A percentile compares a stretch with the other conserved stretches of the same genome.
Evolutionary conservation across 2,329 filamentous ascomycete species (phyloP).

Genomic region (Verticillium tricorpus): DNA sequence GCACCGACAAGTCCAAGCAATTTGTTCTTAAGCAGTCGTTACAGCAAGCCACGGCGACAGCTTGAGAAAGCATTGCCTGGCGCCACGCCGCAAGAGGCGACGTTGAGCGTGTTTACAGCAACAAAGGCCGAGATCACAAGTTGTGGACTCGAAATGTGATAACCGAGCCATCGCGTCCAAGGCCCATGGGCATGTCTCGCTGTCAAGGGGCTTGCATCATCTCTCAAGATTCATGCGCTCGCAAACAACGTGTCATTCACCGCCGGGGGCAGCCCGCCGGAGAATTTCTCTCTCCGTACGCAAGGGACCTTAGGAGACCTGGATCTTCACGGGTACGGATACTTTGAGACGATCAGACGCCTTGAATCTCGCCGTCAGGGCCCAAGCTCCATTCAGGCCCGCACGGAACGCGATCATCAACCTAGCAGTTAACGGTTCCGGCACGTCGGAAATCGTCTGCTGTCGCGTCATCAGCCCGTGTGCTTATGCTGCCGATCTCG

Average conservation of each 20-base stretch:
- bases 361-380: not conserved
- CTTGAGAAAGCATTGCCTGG: not conserved
- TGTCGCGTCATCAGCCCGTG: not conserved
- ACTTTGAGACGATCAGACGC: not conserved
- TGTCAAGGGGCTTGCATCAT: constrained; percentile 3
- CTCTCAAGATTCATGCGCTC: constrained; percentile 23
- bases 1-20: not conserved
- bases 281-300: constrained; percentile 15
- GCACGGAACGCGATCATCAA: not conserved
- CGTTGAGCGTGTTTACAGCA: not conserved
- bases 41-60: not conserved
- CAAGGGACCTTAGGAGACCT: not conserved
- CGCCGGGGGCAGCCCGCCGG: constrained; percentile 17
- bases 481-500: not conserved
- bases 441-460: not conserved
- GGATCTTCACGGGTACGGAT: not conserved
- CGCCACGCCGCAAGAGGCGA: not conserved
- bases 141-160: constrained; percentile 12
- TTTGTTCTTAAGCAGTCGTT: not conserved
- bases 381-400: not conserved
- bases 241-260: constrained; percentile 5
- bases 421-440: not conserved
- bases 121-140: not conserved
- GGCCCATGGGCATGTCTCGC: constrained; percentile 9
- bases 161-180: constrained; percentile 9